Conservation (phyloP, 2,329 filamentous ascomycete genomes). For the Sporothrix pseudoabietina region DNA sequence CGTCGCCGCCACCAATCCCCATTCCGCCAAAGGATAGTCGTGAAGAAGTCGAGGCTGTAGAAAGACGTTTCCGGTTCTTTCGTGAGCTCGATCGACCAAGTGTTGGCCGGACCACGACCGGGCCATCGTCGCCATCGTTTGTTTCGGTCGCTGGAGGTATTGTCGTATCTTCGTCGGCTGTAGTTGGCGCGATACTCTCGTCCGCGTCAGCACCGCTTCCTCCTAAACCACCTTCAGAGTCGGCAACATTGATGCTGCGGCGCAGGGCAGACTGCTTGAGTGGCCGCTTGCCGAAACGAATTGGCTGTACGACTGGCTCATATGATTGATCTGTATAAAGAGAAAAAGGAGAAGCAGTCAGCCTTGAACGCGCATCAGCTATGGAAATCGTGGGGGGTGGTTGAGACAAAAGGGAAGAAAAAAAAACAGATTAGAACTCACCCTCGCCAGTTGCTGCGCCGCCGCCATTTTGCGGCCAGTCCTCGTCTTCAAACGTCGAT, state of each 20-base stretch:
- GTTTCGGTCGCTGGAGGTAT: not conserved
- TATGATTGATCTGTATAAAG: conserved; percentile 40
- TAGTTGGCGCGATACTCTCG: conserved; percentile 2
- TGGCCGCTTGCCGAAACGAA: conserved; percentile 55
- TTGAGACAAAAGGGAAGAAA: conserved; percentile 29
- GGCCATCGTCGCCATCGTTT: conserved; percentile 42
- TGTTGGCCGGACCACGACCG: conserved; percentile 54
- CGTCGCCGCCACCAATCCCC: conserved; percentile 50
- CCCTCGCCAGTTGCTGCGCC: conserved; percentile 35
- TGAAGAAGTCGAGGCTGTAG: conserved; percentile 40
- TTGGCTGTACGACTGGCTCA: conserved; percentile 42
- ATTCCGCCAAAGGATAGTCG: conserved; percentile 75
- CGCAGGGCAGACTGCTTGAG: conserved; percentile 62
- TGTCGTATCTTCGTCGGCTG: not conserved
- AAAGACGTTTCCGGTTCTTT: conserved; percentile 70
- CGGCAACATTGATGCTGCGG: conserved; percentile 55
- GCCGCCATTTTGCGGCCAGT: conserved; percentile 42
- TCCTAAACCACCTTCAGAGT: conserved; percentile 39
- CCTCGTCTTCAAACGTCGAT: conserved; percentile 68
- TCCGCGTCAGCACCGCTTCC: not conserved
- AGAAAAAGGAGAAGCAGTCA: conserved; percentile 35
- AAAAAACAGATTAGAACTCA: conserved; percentile 41
- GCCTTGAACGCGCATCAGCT: conserved; percentile 34
- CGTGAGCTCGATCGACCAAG: conserved; percentile 52
- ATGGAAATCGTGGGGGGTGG: conserved; percentile 34